Evolutionary conservation across 306 rosid genomes (phyloP).

Genomic region (Quercus alba): DNA sequence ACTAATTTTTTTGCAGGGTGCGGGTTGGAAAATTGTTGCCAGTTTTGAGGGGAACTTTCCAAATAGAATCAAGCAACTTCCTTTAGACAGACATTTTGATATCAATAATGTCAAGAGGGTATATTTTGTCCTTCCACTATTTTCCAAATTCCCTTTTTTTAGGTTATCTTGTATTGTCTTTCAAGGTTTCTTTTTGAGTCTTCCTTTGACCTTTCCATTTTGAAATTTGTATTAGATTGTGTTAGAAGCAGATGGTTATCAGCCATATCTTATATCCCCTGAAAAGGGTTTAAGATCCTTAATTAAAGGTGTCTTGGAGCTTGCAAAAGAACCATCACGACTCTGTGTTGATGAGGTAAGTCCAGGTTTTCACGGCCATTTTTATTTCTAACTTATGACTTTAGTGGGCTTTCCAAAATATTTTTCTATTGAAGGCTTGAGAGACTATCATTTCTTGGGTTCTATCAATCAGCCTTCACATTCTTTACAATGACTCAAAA

Average conservation of each 20-base stretch:
- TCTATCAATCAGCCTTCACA: background rate
- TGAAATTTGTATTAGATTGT: slow-evolving; percentile 59
- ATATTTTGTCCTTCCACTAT: slow-evolving; percentile 20
- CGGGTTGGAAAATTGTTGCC: slow-evolving; percentile 99
- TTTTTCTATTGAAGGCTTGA: background rate
- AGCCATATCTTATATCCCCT: slow-evolving; percentile 97
- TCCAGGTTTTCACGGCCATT: background rate
- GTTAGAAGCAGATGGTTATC: slow-evolving; percentile 99
- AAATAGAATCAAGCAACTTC: slow-evolving; percentile 91
- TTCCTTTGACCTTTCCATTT: slow-evolving; percentile 7
- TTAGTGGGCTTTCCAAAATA: background rate
- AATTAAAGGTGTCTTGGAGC: slow-evolving; percentile 95
- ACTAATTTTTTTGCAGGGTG: slow-evolving; percentile 56
- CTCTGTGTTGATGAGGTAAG: slow-evolving; percentile 98
- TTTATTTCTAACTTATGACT: slow-evolving; percentile 1
- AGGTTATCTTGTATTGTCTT: background rate
- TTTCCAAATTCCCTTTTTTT: background rate
- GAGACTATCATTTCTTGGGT: background rate
- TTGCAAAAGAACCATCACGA: slow-evolving; percentile 95
- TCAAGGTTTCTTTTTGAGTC: background rate
- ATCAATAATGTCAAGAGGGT: slow-evolving; percentile 97
- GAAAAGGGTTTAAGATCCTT: slow-evolving; percentile 97
- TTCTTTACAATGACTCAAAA: background rate
- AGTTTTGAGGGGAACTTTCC: slow-evolving; percentile 97
- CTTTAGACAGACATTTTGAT: slow-evolving; percentile 94